Conservation (phyloP, 768 basidiomycete species). For the Trametes cubensis region DNA sequence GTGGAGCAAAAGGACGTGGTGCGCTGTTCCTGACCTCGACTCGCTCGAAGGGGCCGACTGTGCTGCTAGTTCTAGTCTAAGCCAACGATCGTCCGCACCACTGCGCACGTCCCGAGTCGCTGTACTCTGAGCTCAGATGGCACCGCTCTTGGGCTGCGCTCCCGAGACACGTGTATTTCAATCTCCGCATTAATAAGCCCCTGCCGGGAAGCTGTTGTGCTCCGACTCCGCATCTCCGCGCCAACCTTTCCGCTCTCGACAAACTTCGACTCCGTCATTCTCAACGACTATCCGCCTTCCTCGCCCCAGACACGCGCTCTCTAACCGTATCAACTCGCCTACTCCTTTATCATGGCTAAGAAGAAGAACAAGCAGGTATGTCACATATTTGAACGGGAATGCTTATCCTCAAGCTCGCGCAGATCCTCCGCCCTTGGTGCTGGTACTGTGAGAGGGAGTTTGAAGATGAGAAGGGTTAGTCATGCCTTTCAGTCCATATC, state of each 20-base stretch:
- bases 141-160: neutral
- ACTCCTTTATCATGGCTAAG: constrained; percentile 45
- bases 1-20: constrained; percentile 1
- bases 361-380: constrained; percentile 57
- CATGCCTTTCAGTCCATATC: neutral
- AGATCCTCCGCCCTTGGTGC: constrained; percentile 93
- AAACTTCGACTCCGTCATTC: constrained; percentile 9
- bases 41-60: neutral
- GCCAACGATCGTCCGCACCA: neutral
- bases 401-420: constrained; percentile 16
- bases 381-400: neutral
- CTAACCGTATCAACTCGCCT: neutral
- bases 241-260: neutral
- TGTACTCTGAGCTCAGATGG: neutral
- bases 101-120: neutral
- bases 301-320: neutral
- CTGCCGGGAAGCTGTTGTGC: neutral
- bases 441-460: constrained; percentile 99
- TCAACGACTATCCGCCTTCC: constrained; percentile 7
- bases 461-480: constrained; percentile 95
- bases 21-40: constrained; percentile 14
- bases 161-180: neutral
- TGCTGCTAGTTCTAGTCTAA: neutral
- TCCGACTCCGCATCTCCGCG: neutral
- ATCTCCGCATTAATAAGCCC: neutral